Conservation (phyloP, 192 early-diverging fungal species). For the Neocallimastix lanati region DNA sequence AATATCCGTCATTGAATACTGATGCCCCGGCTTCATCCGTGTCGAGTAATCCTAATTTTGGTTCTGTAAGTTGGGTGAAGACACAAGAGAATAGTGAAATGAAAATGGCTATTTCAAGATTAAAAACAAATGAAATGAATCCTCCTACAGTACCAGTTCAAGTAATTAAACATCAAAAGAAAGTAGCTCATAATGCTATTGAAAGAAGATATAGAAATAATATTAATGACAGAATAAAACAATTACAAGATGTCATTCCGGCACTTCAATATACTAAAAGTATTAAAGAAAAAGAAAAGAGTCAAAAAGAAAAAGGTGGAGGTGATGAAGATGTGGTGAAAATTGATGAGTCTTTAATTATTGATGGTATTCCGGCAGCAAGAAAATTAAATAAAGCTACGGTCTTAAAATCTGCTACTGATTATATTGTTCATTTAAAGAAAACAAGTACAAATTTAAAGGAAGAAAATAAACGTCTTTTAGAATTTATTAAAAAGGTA, state of each 20-base stretch:
- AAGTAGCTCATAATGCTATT: slow-evolving; percentile 88
- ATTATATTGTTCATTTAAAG: slow-evolving; percentile 59
- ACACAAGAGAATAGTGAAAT: not conserved
- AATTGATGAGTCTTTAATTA: slow-evolving; percentile 9
- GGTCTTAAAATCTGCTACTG: slow-evolving; percentile 72
- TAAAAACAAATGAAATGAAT: not conserved
- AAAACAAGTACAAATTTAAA: slow-evolving; percentile 17
- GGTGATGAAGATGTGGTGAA: slow-evolving; percentile 17
- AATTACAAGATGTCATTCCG: slow-evolving; percentile 70
- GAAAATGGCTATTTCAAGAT: not conserved
- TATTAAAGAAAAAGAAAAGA: not conserved
- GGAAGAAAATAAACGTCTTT: slow-evolving; percentile 9
- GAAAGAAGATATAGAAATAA: slow-evolving; percentile 90
- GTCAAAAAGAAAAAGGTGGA: slow-evolving; percentile 8
- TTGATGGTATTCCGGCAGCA: slow-evolving; percentile 67
- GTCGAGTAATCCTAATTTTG: not conserved
- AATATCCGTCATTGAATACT: not conserved
- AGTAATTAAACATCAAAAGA: slow-evolving; percentile 48
- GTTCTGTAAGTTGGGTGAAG: not conserved
- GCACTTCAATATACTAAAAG: slow-evolving; percentile 27
- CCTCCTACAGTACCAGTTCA: slow-evolving; percentile 5
- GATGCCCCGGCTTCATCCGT: too few relatives aligned
- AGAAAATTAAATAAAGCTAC: slow-evolving; percentile 89
- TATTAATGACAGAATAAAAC: slow-evolving; percentile 85
- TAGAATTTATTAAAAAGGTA: not conserved